Evolutionary conservation across 768 basidiomycete genomes (phyloP).

Genomic region (Rhodotorula sphaerocarpa): DNA sequence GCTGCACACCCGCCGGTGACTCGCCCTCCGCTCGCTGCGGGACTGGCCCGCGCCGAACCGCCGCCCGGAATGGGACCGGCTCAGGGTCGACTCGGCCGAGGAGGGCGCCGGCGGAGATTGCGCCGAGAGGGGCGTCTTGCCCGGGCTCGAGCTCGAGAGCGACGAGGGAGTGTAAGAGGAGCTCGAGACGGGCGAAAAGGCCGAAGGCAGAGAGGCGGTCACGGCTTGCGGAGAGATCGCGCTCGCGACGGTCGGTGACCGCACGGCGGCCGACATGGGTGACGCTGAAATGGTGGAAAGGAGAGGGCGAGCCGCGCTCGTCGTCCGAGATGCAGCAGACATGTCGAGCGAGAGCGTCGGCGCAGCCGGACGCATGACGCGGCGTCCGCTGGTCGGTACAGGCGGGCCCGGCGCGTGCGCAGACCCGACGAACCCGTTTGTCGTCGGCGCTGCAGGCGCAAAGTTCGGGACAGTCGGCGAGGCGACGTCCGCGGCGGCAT

Average conservation of each 20-base stretch:
- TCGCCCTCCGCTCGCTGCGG: constrained; percentile 20
- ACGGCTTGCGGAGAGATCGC: neutral
- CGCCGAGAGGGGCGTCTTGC: neutral
- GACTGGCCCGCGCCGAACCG: constrained; percentile 27
- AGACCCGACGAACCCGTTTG: neutral
- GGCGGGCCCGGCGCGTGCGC: neutral
- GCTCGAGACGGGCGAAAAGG: constrained; percentile 2
- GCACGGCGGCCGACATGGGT: neutral
- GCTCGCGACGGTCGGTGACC: neutral
- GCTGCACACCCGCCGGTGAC: constrained; percentile 22
- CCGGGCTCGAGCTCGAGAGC: neutral
- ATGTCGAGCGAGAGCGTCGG: constrained; percentile 9
- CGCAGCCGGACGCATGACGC: neutral
- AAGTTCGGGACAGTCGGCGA: constrained; percentile 2
- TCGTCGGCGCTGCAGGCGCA: neutral
- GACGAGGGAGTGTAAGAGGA: neutral
- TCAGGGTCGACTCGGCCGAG: neutral
- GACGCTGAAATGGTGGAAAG: neutral
- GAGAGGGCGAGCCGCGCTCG: neutral
- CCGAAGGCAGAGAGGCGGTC: neutral
- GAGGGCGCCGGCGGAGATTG: no score
- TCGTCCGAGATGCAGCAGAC: no score
- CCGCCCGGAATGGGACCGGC: neutral
- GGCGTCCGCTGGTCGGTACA: no score
- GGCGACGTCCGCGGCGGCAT: neutral